Conservation (phyloP, 352 stramenopile genomes). For the Pythium volutum region DNA sequence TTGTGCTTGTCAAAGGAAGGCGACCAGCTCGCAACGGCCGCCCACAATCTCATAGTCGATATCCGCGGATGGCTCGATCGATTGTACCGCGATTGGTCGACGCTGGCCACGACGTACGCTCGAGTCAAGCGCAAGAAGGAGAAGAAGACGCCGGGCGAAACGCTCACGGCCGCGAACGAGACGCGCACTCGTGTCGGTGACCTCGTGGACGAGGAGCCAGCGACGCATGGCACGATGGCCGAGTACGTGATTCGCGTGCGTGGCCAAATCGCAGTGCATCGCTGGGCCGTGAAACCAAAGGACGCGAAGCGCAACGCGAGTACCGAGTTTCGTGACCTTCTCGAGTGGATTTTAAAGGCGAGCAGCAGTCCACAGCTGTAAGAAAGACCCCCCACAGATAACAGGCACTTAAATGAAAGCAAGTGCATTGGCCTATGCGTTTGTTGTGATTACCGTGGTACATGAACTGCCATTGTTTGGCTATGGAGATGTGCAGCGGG, state of each 20-base stretch:
- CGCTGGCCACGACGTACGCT: not conserved
- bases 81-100: not conserved
- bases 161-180: not conserved
- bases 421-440: no score
- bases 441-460: no score
- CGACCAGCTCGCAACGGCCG: not conserved
- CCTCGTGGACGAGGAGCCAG: not conserved
- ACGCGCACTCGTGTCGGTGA: not conserved
- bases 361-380: not conserved
- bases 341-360: not conserved
- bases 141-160: not conserved
- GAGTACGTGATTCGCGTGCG: not conserved
- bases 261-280: not conserved
- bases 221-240: not conserved
- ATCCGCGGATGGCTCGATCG: not conserved
- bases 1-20: not conserved
- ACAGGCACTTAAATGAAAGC: not conserved
- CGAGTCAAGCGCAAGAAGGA: not conserved
- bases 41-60: not conserved
- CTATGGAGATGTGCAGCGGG: no score
- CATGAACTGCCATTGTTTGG: not conserved
- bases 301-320: not conserved
- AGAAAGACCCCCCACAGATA: no score
- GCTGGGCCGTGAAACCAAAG: not conserved
- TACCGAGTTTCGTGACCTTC: not conserved